phyloP scores from a whole-genome alignment of 2,329 filamentous ascomycete genomes.

The Pseudophaeomoniella oleicola region DNA sequence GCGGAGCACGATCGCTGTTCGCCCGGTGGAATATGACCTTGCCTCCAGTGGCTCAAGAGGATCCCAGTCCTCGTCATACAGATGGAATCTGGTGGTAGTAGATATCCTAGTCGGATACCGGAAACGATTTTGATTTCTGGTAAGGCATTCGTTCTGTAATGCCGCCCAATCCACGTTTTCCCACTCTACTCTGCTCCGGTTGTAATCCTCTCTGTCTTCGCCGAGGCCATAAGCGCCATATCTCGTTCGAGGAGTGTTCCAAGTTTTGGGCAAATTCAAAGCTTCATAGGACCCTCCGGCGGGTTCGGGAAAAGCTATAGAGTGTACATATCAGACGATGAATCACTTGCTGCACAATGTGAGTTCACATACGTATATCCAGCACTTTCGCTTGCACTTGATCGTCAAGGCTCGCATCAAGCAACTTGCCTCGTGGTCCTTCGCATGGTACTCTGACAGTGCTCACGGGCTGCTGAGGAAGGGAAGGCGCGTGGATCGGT shows the following conservation, averaged over 20 bases:
- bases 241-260: conserved; percentile 4
- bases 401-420: conserved; percentile 43
- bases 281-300: conserved; percentile 5
- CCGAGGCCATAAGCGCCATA: conserved; percentile 5
- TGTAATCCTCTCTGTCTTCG: conserved; percentile 2
- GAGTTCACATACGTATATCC: conserved; percentile 3
- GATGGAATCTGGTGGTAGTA: conserved; percentile 2
- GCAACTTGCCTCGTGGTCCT: conserved; percentile 36
- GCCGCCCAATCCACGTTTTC: conserved; percentile 4
- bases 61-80: background rate
- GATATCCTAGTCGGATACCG: conserved; percentile 2
- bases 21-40: conserved; percentile 3
- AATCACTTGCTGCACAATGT: too few relatives aligned
- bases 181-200: conserved; percentile 4
- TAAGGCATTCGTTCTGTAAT: conserved; percentile 5
- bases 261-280: conserved; percentile 3
- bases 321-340: too few relatives aligned
- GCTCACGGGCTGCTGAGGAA: background rate
- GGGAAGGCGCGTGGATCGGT: conserved; percentile 1
- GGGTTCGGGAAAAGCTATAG: conserved; percentile 4
- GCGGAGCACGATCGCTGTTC: background rate
- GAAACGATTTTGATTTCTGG: conserved; percentile 4
- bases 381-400: conserved; percentile 2
- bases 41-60: background rate
- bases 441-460: conserved; percentile 33